Conservation (phyloP, 2,329 filamentous ascomycete genomes). For the Drechslerella coelobrocha region DNA sequence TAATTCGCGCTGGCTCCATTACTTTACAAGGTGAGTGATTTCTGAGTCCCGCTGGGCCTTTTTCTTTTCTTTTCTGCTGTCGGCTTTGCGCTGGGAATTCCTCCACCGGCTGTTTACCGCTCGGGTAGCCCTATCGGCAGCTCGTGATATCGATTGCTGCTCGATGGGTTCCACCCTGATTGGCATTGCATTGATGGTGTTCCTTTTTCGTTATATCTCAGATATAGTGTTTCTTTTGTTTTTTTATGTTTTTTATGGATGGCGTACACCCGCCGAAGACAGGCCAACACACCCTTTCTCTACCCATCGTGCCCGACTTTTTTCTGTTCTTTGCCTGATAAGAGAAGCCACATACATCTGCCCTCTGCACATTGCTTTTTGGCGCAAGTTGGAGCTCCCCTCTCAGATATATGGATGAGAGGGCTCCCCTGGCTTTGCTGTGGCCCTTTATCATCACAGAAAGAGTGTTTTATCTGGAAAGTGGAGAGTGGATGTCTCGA, state of each 20-base stretch:
- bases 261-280: background rate
- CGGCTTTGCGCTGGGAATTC: background rate
- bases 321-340: background rate
- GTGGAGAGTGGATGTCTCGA: too few species aligned
- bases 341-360: background rate
- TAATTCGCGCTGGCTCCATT: slow-evolving; percentile 50
- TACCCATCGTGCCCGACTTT: background rate
- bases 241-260: background rate
- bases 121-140: slow-evolving; percentile 47
- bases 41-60: slow-evolving; percentile 38
- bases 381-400: background rate
- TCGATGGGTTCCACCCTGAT: background rate
- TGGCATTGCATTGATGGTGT: background rate
- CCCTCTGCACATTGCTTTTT: background rate
- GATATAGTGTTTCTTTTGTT: background rate
- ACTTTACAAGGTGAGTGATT: slow-evolving; percentile 50
- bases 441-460: background rate
- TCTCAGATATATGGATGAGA: background rate
- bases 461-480: background rate
- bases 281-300: background rate
- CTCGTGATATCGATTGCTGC: slow-evolving; percentile 31
- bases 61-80: slow-evolving; percentile 20
- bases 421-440: background rate
- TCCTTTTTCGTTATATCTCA: background rate
- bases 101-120: slow-evolving; percentile 10